Conservation (phyloP, 352 stramenopile genomes). For the Pythium coloratum region DNA sequence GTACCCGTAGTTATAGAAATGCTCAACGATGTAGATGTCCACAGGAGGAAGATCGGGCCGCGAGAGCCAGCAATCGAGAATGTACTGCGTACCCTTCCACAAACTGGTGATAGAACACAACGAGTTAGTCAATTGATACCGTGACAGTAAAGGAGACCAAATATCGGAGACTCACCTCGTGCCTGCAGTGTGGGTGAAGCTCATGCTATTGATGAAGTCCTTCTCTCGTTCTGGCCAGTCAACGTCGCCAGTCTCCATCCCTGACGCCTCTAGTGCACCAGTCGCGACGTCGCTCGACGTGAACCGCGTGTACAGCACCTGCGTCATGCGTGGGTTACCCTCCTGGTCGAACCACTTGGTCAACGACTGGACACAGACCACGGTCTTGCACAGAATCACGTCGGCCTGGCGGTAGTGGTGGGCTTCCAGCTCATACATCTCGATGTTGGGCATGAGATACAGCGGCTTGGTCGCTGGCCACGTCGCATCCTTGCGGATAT, state of each 20-base stretch:
- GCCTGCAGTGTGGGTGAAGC: conserved; percentile 49
- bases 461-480: conserved; percentile 27
- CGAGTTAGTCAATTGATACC: neutral
- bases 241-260: neutral
- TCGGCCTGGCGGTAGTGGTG: conserved; percentile 47
- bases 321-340: conserved; percentile 45
- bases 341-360: conserved; percentile 52
- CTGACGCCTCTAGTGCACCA: neutral
- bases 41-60: conserved; percentile 46
- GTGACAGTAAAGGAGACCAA: neutral
- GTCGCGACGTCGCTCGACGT: conserved; percentile 47
- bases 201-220: conserved; percentile 38
- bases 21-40: conserved; percentile 46
- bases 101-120: conserved; percentile 17
- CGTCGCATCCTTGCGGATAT: conserved; percentile 1
- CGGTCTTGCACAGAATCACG: conserved; percentile 58
- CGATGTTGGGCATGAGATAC: conserved; percentile 29
- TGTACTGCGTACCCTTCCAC: conserved; percentile 46
- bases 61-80: conserved; percentile 53
- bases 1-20: conserved; percentile 33
- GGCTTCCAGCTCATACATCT: conserved; percentile 50
- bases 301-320: conserved; percentile 57
- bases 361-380: conserved; percentile 36
- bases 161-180: conserved; percentile 23
- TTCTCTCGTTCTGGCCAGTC: conserved; percentile 3